phyloP scores from a whole-genome alignment of 208 protist genomes.

The Dictyostelium gargantuum region DNA sequence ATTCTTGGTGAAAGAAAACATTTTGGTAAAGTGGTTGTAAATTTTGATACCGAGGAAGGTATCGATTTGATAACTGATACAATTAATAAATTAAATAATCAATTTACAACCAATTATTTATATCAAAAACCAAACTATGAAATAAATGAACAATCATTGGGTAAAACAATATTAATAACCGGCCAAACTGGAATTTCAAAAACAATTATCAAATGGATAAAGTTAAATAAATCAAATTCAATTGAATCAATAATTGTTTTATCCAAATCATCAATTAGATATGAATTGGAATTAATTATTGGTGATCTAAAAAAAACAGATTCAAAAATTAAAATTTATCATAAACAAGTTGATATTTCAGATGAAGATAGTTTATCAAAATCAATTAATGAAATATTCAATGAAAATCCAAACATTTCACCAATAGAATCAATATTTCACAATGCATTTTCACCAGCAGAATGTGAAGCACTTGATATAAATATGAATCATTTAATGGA shows the following conservation, averaged over 20 bases:
- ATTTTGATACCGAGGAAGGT: not conserved
- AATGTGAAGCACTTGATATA: not conserved
- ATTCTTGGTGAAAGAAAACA: not conserved
- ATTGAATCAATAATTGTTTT: constrained; percentile 1
- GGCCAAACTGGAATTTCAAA: constrained; percentile 27
- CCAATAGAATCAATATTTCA: constrained; percentile 9
- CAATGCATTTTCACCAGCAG: not conserved
- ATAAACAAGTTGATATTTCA: not conserved
- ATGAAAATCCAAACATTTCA: not conserved
- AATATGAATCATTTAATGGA: not conserved
- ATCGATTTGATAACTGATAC: not conserved
- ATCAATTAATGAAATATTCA: not conserved
- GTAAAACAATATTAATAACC: not conserved
- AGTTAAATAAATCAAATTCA: not conserved
- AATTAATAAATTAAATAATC: not conserved
- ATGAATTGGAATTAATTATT: constrained; percentile 11
- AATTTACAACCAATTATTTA: not conserved
- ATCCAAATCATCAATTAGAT: constrained; percentile 10
- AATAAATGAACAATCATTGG: not conserved
- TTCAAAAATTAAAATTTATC: not conserved
- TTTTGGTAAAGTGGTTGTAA: constrained; percentile 15
- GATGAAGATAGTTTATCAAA: not conserved
- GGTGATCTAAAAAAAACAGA: not conserved
- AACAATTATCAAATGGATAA: not conserved
- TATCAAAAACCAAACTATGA: not conserved